A percentile compares a stretch with the other conserved stretches of the same genome.
Conservation (phyloP, 2,329 filamentous ascomycete genomes). For the Acephala macrosclerotiorum region DNA sequence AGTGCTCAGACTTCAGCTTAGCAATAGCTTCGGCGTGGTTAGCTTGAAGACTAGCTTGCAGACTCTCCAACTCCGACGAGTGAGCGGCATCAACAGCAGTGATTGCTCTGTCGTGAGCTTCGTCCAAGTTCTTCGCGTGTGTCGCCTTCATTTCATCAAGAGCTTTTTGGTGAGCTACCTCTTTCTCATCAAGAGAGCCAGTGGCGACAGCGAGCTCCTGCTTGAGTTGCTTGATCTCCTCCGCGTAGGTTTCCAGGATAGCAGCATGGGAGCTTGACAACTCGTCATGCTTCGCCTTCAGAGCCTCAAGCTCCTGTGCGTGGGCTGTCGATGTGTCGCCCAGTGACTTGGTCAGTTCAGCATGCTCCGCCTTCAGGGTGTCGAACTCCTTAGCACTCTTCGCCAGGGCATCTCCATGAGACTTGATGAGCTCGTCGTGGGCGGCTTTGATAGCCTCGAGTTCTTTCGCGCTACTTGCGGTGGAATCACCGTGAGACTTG, state of each 20-base stretch:
- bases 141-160: slow-evolving; percentile 62
- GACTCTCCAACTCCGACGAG: slow-evolving; percentile 57
- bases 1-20: slow-evolving; percentile 51
- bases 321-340: slow-evolving; percentile 17
- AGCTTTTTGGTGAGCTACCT: slow-evolving; percentile 60
- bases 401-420: slow-evolving; percentile 19
- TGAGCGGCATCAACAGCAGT: slow-evolving; percentile 58
- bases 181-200: slow-evolving; percentile 51
- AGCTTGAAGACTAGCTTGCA: slow-evolving; percentile 62
- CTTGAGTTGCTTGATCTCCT: slow-evolving; percentile 33
- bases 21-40: slow-evolving; percentile 55
- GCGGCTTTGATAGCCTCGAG: slow-evolving; percentile 30
- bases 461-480: slow-evolving; percentile 30
- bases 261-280: slow-evolving; percentile 30
- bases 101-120: slow-evolving; percentile 57
- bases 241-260: slow-evolving; percentile 12
- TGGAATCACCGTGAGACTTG: slow-evolving; percentile 26
- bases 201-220: slow-evolving; percentile 40
- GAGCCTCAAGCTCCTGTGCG: slow-evolving; percentile 11
- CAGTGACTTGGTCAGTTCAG: slow-evolving; percentile 29
- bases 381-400: slow-evolving; percentile 32
- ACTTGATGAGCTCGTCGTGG: slow-evolving; percentile 32
- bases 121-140: slow-evolving; percentile 65
- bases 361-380: slow-evolving; percentile 1
- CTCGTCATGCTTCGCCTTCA: slow-evolving; percentile 10